These are phyloP conservation scores for Carex myosuroides DNA, from an alignment of 176 grass and related monocot species.

Conservation along the genomic window DNA sequence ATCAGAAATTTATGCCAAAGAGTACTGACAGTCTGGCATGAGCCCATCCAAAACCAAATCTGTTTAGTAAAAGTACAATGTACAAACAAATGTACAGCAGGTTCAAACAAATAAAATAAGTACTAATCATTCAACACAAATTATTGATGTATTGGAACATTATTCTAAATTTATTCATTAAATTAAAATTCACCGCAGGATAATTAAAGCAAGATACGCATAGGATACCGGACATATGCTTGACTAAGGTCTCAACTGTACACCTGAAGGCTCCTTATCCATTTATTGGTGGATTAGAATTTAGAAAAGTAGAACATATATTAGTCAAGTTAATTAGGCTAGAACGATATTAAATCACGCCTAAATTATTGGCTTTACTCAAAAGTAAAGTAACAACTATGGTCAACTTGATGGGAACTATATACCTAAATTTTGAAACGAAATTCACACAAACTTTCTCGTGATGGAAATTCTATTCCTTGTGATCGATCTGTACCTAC, in stretches of 20 bases:
- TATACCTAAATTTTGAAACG: constrained; percentile 12
- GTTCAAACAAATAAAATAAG: no score
- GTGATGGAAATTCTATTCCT: neutral
- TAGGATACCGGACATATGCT: no score
- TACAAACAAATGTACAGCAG: no score
- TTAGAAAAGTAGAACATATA: neutral
- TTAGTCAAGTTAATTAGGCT: neutral
- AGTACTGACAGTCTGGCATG: no score
- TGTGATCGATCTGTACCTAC: neutral
- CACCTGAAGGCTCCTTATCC: neutral
- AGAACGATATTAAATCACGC: neutral
- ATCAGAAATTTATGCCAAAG: no score
- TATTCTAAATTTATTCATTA: no score
- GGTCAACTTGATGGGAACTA: constrained; percentile 8
- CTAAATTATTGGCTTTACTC: neutral
- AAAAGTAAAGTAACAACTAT: neutral
- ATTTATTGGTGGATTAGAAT: neutral
- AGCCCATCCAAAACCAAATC: no score
- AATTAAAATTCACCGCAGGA: no score
- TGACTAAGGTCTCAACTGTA: neutral
- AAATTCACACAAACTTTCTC: neutral
- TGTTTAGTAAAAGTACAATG: no score
- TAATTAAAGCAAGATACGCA: no score
- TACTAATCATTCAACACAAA: no score
- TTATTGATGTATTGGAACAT: no score